Evolutionary conservation across 108 stramenopile genomes (phyloP), one percentile per base, ranked within the genome.

Genomic region (Cyclotella choctawhatcheeana): DNA sequence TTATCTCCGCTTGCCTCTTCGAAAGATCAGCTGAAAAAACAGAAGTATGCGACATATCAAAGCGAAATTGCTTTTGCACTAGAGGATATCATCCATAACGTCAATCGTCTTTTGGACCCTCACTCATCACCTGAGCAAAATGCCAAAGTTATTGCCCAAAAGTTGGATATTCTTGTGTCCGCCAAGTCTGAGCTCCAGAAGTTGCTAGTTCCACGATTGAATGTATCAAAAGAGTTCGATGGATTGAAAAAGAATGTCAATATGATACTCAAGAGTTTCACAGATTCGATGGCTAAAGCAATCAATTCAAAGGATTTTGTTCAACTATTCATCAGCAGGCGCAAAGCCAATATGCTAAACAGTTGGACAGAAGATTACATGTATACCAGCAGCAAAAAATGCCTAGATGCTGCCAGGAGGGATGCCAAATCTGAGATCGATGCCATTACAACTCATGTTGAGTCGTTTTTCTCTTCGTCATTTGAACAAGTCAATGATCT

Each of bases 11-110:
- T 81, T 27, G 64, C 78, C 18, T 21, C 66, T 12, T 76, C 86
- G 13, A 76, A 81, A 32, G 84, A 84, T 51, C 84, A 83, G 44
- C 56, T 87, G 16, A 84, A 85, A 45, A 59, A 70, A 34, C 66
- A 83, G 44, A 83, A 80, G 44, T 85, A 70, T 40, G 14, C 45
- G 24, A 14, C 18, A 45, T 69, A 80, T 29, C 30, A 43, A n/a
- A 14, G 43, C 20, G 63, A 70, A 17, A 86, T 81, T 21, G 22
- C 30, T 27, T 55, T 71, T 10, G 50, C 31, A 34, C 74, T 73
- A 40, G 43, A 67, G 53, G 43, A 31, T 29, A 34, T 44, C 1
- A 48, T 77, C 14, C 50, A 45, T 27, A 22, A 66, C 0, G 20
- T 44, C 27, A 26, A 58, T 22, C 43, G 34, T 40, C 55, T 33